Conservation (phyloP, 1,284 basidiomycete genomes). For the Puccinia novopanici region DNA sequence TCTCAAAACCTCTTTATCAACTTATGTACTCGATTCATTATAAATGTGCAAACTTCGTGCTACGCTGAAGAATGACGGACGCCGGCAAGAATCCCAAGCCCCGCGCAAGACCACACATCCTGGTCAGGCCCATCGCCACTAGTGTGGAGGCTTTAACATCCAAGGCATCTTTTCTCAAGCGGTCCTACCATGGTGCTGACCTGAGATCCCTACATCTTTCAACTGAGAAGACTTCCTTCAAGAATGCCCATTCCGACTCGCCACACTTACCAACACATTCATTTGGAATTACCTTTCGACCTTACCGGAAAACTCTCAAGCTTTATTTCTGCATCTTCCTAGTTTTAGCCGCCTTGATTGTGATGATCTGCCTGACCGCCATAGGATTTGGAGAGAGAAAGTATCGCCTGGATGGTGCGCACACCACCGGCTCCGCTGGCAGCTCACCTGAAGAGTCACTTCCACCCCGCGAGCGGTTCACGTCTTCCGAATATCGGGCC, state of each 20-base stretch:
- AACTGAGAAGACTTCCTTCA: slow-evolving; percentile 8
- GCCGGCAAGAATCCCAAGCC: neutral
- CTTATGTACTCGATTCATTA: neutral
- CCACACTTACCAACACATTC: neutral
- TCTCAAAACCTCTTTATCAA: neutral
- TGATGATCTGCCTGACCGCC: neutral
- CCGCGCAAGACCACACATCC: neutral
- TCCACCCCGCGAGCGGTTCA: neutral
- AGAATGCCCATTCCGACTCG: neutral
- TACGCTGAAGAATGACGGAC: neutral
- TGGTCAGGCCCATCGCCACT: neutral
- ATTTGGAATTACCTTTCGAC: neutral
- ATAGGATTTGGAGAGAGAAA: neutral
- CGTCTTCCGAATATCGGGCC: slow-evolving; percentile 6
- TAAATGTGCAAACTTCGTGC: neutral
- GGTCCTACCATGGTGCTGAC: slow-evolving; percentile 1
- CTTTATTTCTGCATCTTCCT: neutral
- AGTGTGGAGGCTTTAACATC: slow-evolving; percentile 1
- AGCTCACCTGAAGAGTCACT: too few species aligned
- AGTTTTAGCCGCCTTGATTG: neutral
- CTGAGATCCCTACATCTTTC: slow-evolving; percentile 3
- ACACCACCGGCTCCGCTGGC: too few species aligned
- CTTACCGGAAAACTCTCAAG: neutral
- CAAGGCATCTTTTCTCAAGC: slow-evolving; percentile 6
- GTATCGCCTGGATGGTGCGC: neutral